Evolutionary conservation across 768 basidiomycete species (phyloP), one percentile per base, ranked within the genome.

Genomic region (Russula emetica): DNA sequence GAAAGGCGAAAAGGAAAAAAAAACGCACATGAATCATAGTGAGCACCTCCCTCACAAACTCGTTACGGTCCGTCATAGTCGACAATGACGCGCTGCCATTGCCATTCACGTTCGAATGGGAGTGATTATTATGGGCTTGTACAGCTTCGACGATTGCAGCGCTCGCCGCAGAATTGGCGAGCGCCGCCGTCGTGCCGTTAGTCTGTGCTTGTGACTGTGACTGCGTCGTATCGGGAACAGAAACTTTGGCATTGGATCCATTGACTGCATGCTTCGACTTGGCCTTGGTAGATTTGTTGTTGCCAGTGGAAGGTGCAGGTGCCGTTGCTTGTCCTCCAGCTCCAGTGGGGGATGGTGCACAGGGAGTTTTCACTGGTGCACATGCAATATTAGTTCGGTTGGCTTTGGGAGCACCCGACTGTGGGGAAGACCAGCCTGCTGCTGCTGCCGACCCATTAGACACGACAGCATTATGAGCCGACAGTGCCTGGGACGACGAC

Each of bases 21-120:
- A 2, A 36, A 71, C 73, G 45, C 42, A 74, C 73, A 50, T 71
- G 67, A 11, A 74, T 72, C 34, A 98, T 79, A 0, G 88, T 85
- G 70, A 98, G 73, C 63, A 94, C 88, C 70, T 93, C 90, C 64
- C 78, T 74, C 50, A 89, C 74, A 22, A 86, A 79, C 38, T 83
- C 81, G 60, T 72, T 77, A 24, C 66, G 60, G n/a, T 68, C 69
- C 58, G 55, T 58, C 22, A 20, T 22, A 18, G 22, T 24, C 40
- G 26, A 69, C 40, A 30, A 58, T 3, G 64, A 14, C 40, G 55
- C 53, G 26, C 52, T 30, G 22, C 66, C 57, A 32, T 65, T 30
- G 22, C 66, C 57, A 32, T 65, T 66, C n/a, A 61, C 54, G 22
- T 65, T 67, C 32, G 68, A 32, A 18, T 69, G 63, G 20, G 20